Evolutionary conservation across 371 early-diverging fungal species (phyloP).

Genomic region (Mortierella polycephala): DNA sequence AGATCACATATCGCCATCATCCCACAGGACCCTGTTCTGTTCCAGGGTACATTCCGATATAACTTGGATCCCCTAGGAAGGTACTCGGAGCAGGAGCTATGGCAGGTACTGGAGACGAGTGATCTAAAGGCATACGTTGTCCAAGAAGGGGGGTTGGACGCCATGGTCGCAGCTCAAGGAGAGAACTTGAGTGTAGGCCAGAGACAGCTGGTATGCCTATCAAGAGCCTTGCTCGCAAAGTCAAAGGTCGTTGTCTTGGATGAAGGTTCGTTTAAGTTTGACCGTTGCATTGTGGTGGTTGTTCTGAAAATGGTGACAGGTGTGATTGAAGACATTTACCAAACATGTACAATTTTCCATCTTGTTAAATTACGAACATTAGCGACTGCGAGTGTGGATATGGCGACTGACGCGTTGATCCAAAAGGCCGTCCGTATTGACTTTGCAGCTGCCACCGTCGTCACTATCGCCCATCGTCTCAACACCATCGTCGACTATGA

Average conservation of each 20-base stretch:
- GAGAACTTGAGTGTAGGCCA: constrained; percentile 72
- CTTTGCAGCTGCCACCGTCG: constrained; percentile 86
- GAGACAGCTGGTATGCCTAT: constrained; percentile 71
- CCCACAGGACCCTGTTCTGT: constrained; percentile 96
- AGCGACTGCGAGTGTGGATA: constrained; percentile 54
- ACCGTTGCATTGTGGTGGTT: neutral
- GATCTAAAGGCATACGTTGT: constrained; percentile 63
- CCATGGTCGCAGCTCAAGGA: constrained; percentile 57
- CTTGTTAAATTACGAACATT: neutral
- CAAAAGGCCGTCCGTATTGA: constrained; percentile 84
- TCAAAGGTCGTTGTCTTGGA: constrained; percentile 69
- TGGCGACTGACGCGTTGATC: constrained; percentile 52
- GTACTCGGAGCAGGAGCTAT: constrained; percentile 67
- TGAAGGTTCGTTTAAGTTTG: constrained; percentile 47
- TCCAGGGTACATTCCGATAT: constrained; percentile 73
- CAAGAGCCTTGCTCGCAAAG: constrained; percentile 64
- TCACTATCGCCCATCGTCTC: constrained; percentile 93
- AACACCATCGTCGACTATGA: constrained; percentile 54
- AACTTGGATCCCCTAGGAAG: constrained; percentile 77
- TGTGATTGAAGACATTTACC: no score
- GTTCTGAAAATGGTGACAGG: neutral
- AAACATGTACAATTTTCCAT: neutral
- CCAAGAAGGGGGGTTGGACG: constrained; percentile 60
- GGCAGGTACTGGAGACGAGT: constrained; percentile 65
- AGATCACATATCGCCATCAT: constrained; percentile 87